A percentile compares a stretch with the other conserved stretches of the same genome.
phyloP scores from a whole-genome alignment of 2,329 filamentous ascomycete genomes.

The Cercospora brassicicola region DNA sequence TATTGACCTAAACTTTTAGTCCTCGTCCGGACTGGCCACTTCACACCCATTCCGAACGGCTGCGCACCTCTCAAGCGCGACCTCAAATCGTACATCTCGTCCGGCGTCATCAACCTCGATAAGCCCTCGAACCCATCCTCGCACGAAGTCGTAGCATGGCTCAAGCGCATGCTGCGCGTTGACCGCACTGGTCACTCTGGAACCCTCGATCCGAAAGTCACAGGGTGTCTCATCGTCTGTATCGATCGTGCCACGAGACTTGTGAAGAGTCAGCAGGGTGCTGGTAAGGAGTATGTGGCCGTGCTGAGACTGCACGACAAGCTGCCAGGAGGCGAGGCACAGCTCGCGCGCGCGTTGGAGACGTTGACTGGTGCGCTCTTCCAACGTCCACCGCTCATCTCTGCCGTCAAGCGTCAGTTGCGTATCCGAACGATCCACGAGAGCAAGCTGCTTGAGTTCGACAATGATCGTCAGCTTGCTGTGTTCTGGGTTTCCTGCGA shows the following conservation, averaged over 20 bases:
- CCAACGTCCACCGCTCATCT: constrained; percentile 95
- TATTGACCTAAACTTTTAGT: constrained; percentile 54
- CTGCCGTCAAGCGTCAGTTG: constrained; percentile 96
- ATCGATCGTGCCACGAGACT: constrained; percentile 95
- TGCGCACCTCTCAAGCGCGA: constrained; percentile 90
- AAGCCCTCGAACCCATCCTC: constrained; percentile 97
- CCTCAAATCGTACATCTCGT: constrained; percentile 94
- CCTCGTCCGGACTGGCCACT: constrained; percentile 90
- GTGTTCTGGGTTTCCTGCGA: constrained; percentile 99
- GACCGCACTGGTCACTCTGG: constrained; percentile 99
- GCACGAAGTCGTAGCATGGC: constrained; percentile 98
- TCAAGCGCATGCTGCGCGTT: constrained; percentile 91
- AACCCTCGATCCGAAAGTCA: constrained; percentile 97
- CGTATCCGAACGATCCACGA: constrained; percentile 98
- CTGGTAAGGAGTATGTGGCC: constrained; percentile 98
- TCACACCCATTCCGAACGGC: constrained; percentile 92
- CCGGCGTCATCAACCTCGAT: constrained; percentile 96
- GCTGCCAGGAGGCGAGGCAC: constrained; percentile 86
- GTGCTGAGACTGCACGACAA: constrained; percentile 95
- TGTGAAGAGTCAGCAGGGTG: constrained; percentile 98
- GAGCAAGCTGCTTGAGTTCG: constrained; percentile 92
- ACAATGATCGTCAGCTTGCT: constrained; percentile 94
- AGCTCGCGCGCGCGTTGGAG: constrained; percentile 91
- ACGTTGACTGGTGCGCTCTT: constrained; percentile 95
- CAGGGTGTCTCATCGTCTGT: constrained; percentile 89